Percentiles rank a stretch among this genome's conserved stretches.
phyloP scores from a whole-genome alignment of 2,329 filamentous ascomycete species.

The Arthrinium puccinioides region DNA sequence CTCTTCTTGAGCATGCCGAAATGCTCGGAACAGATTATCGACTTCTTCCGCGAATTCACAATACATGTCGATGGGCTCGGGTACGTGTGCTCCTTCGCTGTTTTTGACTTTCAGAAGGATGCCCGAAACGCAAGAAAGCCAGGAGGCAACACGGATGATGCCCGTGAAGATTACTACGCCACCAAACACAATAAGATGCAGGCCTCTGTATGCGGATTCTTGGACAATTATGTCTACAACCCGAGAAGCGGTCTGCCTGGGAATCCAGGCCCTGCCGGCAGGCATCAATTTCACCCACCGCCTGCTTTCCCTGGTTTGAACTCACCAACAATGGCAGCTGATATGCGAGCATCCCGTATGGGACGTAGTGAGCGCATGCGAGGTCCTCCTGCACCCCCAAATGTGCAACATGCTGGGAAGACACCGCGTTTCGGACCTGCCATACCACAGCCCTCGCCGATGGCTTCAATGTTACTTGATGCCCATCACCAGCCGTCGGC shows the following conservation, averaged over 20 bases:
- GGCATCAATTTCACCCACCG: conserved; percentile 64
- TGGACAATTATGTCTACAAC: conserved; percentile 82
- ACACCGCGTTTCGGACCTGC: conserved; percentile 37
- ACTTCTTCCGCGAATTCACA: conserved; percentile 97
- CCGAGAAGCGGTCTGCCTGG: conserved; percentile 60
- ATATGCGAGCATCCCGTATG: conserved; percentile 46
- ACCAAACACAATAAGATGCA: conserved; percentile 98
- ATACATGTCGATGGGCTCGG: conserved; percentile 94
- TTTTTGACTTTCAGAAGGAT: conserved; percentile 92
- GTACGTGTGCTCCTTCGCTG: conserved; percentile 93
- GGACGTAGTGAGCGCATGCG: conserved; percentile 35
- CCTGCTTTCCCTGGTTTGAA: conserved; percentile 67
- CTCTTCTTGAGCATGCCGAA: conserved; percentile 80
- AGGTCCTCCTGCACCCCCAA: conserved; percentile 29
- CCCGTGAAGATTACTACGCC: conserved; percentile 86
- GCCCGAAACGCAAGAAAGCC: conserved; percentile 37
- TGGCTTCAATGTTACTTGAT: conserved; percentile 68
- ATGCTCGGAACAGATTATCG: conserved; percentile 86
- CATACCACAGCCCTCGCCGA: conserved; percentile 51
- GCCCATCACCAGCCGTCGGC: conserved; percentile 64
- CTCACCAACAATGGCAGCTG: conserved; percentile 50
- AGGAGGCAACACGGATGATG: conserved; percentile 43
- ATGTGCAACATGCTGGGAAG: conserved; percentile 25
- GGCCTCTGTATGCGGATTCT: conserved; percentile 90
- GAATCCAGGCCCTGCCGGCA: conserved; percentile 43